Conservation (phyloP, 345 rosid genomes). For the Murraya paniculata region DNA sequence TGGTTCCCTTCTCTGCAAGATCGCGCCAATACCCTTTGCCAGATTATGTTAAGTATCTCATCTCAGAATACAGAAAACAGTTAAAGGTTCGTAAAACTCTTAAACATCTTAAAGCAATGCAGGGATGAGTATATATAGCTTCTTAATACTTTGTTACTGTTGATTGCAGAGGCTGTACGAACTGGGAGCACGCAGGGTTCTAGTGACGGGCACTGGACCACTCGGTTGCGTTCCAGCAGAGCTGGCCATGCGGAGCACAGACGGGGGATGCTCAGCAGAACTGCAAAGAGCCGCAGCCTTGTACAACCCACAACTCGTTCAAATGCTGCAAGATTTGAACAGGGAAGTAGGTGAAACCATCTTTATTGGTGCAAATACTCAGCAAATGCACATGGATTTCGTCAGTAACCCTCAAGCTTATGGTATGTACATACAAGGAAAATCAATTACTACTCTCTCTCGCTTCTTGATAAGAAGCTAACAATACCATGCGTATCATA, state of each 20-base stretch:
- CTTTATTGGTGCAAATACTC: constrained; percentile 34
- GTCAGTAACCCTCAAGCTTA: constrained; percentile 40
- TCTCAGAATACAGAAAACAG: constrained; percentile 38
- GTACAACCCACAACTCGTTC: constrained; percentile 40
- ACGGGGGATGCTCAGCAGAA: constrained; percentile 36
- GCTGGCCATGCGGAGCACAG: constrained; percentile 29
- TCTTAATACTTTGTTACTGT: neutral
- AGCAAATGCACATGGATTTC: constrained; percentile 33
- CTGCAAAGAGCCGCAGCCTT: constrained; percentile 39
- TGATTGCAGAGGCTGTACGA: constrained; percentile 32
- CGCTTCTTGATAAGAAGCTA: no score
- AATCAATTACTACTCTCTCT: no score
- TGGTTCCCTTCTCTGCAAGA: constrained; percentile 45
- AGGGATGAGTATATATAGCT: neutral
- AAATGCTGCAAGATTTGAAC: constrained; percentile 28
- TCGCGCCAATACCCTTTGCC: constrained; percentile 43
- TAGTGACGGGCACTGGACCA: constrained; percentile 53
- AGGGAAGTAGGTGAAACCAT: constrained; percentile 18
- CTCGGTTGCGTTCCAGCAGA: constrained; percentile 50
- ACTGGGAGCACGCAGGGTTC: constrained; percentile 40
- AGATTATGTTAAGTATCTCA: constrained; percentile 38
- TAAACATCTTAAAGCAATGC: neutral
- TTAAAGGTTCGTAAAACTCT: constrained; percentile 24
- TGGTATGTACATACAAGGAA: constrained; percentile 25
- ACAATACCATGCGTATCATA: no score